Evolutionary conservation across 805 yeast species (phyloP), one percentile per base, ranked within the genome.

Genomic region (Kockiozyma suomiensis): DNA sequence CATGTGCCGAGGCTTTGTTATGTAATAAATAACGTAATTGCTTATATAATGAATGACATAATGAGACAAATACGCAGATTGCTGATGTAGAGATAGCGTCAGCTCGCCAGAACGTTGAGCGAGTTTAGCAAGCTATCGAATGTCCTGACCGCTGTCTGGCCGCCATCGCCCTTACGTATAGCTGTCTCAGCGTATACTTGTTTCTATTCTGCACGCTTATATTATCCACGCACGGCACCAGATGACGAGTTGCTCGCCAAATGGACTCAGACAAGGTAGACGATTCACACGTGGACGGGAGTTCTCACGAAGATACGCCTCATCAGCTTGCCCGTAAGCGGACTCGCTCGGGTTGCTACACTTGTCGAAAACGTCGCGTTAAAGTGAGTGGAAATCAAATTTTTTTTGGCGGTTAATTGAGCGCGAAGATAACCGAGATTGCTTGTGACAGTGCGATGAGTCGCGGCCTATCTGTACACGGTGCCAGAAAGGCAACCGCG

Each of bases 291-390:
- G 32, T 23, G 23, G 37, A 17, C 38, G 33, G 10, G 13, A 41
- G 28, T 30, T 30, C 33, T 30, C 33, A 10, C 49, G 19, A 30
- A 30, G 43, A 43, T 26, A 21, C 42, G 15, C 41, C 48, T 35
- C 12, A 32, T n/a, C 50, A 40, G 23, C 55, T 48, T 15, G 38
- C 59, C 32, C 65, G 58, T 28, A 45, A 48, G 17, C 56, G 65
- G 8, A 61, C 65, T 17, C 47, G 65, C 26, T 61, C 65, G 12
- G 65, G 65, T 13, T 61, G 65, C 42, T 61, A 50, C 50, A 61
- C 63, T 12, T 61, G 65, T 43, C 50, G 65, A 8, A 50, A 61
- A 51, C 59, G 65, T 17, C 54, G 65, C 23, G 65, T 61, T 13
- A 61, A 61, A 62, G 65, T 58, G 23, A 0, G 57, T 13, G n/a